Base-by-base conservation (phyloP, 257 asterid genomes). In the Lycium ferocissimum region DNA sequence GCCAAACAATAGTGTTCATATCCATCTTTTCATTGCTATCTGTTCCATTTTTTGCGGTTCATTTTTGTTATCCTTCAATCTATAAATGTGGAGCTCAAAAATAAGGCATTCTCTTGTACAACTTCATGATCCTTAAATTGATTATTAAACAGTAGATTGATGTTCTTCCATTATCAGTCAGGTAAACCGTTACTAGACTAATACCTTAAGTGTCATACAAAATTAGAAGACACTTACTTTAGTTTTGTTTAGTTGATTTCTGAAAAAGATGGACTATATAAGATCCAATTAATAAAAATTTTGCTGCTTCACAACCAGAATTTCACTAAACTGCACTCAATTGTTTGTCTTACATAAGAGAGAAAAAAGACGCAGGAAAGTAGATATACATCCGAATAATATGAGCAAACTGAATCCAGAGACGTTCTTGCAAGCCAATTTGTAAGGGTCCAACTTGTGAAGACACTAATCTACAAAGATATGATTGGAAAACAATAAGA, bases 151-250 rank as follows among this genome's bases (percentile, higher is more conserved):
- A 71, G 56, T 71, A 69, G 26, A 69, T 40, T 9, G 15, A 38
- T 71, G 54, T 40, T 71, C 79, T 71, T 56, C 40, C 56, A 40
- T 40, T 71, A 15, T 71, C 79, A 71, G 51, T 71, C 57, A n/a
- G 26, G 57, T 43, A 71, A 43, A 11, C 33, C 0, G 33, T 6
- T 71, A 5, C 75, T 67, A 67, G 49, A 35, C 20, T 67, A 35
- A 12, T 37, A 67, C 49, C 45, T 26, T 14, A 6, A 67, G 12
- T 35, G 47, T 33, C 47, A 14, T 2, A 7, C 22, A 6, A 13
- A 67, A 67, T 33, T 14, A 67, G 56, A 18, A 69, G 78, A 71
- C 79, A 43, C 79, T 71, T 18, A 17, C 0, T 56, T 70, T 17
- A 43, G 15, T 70, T 70, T 8, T 70, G 51, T 4, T 69, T 8